phyloP scores from a whole-genome alignment of 1,284 basidiomycete genomes.

The Ceratobasidium sp. region DNA sequence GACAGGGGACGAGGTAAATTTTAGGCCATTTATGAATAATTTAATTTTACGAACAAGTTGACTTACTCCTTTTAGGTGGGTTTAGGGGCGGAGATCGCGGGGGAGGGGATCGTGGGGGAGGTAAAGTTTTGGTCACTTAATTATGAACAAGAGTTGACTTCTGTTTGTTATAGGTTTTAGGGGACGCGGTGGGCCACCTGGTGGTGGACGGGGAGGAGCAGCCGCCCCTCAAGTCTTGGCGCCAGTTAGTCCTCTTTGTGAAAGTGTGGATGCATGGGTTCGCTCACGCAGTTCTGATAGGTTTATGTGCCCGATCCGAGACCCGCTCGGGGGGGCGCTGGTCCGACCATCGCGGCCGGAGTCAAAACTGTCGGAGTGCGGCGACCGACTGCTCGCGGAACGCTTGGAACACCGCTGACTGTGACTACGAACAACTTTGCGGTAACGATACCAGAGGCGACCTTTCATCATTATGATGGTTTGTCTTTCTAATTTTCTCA shows the following conservation, averaged over 20 bases:
- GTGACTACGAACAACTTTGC: conserved; percentile 56
- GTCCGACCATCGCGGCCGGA: conserved; percentile 16
- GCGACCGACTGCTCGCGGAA: conserved; percentile 55
- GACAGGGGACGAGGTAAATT: conserved; percentile 3
- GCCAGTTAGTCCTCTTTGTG: no score
- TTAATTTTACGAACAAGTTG: no score
- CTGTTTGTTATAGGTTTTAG: background rate
- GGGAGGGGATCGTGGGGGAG: background rate
- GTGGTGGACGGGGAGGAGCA: background rate
- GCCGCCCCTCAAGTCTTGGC: background rate
- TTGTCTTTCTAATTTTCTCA: background rate
- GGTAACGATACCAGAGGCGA: conserved; percentile 43
- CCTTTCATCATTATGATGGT: conserved; percentile 47
- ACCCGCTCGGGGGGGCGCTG: background rate
- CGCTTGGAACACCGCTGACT: conserved; percentile 61
- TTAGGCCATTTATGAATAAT: no score
- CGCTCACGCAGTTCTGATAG: no score
- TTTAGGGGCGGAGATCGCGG: no score
- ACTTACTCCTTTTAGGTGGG: no score
- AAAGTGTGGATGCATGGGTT: no score
- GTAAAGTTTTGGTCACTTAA: background rate
- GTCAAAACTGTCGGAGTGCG: conserved; percentile 30
- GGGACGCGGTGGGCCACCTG: background rate
- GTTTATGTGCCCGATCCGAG: background rate
- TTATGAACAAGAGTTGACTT: no score